Evolutionary conservation across 2,329 filamentous ascomycete genomes (phyloP), one percentile per base, ranked within the genome.

Genomic region (Geosmithia flava): DNA sequence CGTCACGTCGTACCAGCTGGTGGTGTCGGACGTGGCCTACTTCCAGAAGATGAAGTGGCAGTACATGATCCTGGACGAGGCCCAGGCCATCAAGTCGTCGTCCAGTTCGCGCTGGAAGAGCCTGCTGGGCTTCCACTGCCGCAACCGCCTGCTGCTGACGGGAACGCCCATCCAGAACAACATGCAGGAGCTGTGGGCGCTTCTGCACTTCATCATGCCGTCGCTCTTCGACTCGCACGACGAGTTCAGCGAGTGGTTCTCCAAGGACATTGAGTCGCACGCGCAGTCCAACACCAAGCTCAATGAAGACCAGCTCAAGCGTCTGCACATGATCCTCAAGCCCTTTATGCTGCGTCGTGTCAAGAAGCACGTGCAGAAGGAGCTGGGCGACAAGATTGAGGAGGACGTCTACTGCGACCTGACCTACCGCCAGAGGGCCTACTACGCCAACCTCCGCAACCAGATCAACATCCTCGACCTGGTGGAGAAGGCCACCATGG

Each of bases 1-100:
- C 47, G 83, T 98, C 45, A 98, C 93, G 0, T 97, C 91, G 0
- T 98, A 98, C 64, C 93, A 98, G 66, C 75, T 98, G 39, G 93
- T 98, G 23, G 93, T 98, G 19, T 87, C 90, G 23, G 93, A 98
- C 62, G 87, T 94, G 1, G 83, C 89, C 51, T 98, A 98, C 66
- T 97, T 98, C 71, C 91, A 96, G 68, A 97, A 97, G 73, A 93
- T 98, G 76, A 86, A 86, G 58, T 98, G 93, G 93, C 93, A 97
- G 68, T 97, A 98, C 71, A 98, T 98, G 93, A 96, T 98, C 64
- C 78, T 98, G 41, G 93, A 98, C 58, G 93, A 98, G 67, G 93
- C 93, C 2, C 93, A 98, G 63, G 93, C 93, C 55, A 97, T 98
- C 80, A 98, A 98, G 73, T 96, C 90, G 52, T 96, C 93, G 1